phyloP scores from a whole-genome alignment of 2,329 filamentous ascomycete genomes.

The Trichoderma harzianum region DNA sequence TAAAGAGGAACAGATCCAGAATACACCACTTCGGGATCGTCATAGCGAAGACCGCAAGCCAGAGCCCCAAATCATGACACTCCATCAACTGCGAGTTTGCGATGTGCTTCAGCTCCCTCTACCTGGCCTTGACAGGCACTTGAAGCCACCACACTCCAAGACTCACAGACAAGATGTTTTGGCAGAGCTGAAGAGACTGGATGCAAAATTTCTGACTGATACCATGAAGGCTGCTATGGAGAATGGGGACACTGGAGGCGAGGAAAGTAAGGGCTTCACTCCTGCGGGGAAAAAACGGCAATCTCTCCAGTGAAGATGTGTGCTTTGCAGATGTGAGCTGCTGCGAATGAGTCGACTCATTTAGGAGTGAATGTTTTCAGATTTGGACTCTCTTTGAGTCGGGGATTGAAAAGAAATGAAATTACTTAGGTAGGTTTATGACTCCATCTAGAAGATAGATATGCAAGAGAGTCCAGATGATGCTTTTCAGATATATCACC shows the following conservation, averaged over 20 bases:
- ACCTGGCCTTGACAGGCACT: conserved; percentile 25
- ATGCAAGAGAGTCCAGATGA: not conserved
- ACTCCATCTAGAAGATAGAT: not conserved
- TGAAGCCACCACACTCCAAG: conserved; percentile 18
- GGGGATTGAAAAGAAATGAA: not conserved
- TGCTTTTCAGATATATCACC: not conserved
- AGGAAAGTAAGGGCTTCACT: not conserved
- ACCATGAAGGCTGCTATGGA: not conserved
- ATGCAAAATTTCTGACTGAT: conserved; percentile 29
- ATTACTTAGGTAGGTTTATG: not conserved
- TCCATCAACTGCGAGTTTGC: conserved; percentile 14
- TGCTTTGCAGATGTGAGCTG: not conserved
- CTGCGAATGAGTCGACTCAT: not conserved
- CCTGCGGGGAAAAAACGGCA: not conserved
- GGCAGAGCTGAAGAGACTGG: conserved; percentile 28
- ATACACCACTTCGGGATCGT: not conserved
- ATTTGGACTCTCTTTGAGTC: not conserved
- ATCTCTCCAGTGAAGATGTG: not conserved
- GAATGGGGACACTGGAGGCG: not conserved
- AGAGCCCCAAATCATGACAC: not conserved
- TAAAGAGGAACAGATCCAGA: not conserved
- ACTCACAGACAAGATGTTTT: conserved; percentile 28
- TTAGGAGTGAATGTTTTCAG: not conserved
- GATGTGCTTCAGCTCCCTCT: conserved; percentile 25
- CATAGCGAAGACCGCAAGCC: not conserved